Base-by-base conservation (phyloP, 2,329 filamentous ascomycete species). In the Neofusicoccum laricinum region DNA sequence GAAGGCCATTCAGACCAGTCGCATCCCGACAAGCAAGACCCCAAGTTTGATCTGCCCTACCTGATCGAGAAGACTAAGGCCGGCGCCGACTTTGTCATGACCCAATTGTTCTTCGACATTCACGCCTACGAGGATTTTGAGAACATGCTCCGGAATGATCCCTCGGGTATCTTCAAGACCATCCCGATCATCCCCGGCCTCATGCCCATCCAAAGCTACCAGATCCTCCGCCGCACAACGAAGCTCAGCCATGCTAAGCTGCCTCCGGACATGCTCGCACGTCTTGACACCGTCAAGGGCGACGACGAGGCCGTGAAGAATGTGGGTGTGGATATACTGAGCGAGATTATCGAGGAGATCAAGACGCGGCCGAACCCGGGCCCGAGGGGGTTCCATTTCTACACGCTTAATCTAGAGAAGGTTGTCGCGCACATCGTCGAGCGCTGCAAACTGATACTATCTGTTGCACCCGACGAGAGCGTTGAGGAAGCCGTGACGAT, bases 61-160 rank as follows among this genome's bases (percentile, higher is more conserved):
- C 82, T 99, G 62, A 86, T 96, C 11, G 93, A 97, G 69, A 99
- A 99, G 83, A 90, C 90, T 0, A 84, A 89, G 70, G 95, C 95
- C 3, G 95, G 95, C 1, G 95, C 93, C 58, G 93, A 98, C 78
- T 99, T 99, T 74, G 90, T 99, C 78, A 97, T 99, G 92, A 98
- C 95, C 0, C 95, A 99, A 77, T 84, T 99, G 8, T 98, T 97
- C 78, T 99, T 97, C 77, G 93, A 98, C 73, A 85, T 93, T 25
- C 84, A 90, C 3, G 91, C 91, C 17, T 99, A 96, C 74, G 85
- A 88, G 63, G 82, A 82, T 38, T 98, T 96, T 72, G 94, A 98
- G 79, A 84, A 81, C 68, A 86, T 84, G 58, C 77, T 99, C 69
- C 84, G 93, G 66, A 86, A 89, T 61, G 92, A 99, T 72, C 87